Percentiles rank a stretch among this genome's conserved stretches.
These are phyloP conservation scores for Boletus smithii DNA, from an alignment of 1,284 basidiomycete species.

Conservation along the genomic window DNA sequence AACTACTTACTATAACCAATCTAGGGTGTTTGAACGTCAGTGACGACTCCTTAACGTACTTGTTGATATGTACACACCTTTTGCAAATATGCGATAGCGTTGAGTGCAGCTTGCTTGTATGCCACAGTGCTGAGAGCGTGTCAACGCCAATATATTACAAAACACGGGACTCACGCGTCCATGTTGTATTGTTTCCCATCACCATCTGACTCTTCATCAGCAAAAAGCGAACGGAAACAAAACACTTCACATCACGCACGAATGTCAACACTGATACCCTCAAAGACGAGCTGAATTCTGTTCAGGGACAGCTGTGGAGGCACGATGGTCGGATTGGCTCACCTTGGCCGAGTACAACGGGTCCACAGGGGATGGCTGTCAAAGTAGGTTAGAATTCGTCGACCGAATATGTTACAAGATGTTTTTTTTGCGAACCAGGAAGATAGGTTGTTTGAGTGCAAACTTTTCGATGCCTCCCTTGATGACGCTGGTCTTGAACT, in stretches of 20 bases:
- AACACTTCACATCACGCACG: constrained; percentile 40
- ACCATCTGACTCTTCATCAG: constrained; percentile 46
- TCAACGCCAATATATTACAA: neutral
- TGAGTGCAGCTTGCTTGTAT: constrained; percentile 76
- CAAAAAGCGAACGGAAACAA: neutral
- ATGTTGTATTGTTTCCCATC: constrained; percentile 75
- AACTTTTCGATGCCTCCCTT: constrained; percentile 76
- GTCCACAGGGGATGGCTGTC: constrained; percentile 71
- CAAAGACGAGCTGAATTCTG: constrained; percentile 54
- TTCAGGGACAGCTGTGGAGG: neutral
- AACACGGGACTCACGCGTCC: constrained; percentile 56
- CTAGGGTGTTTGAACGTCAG: constrained; percentile 30
- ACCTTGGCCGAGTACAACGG: constrained; percentile 70
- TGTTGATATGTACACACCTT: constrained; percentile 54
- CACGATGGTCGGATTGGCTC: neutral
- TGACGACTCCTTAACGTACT: neutral
- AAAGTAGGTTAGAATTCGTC: neutral
- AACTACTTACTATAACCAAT: constrained; percentile 61
- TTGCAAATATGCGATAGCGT: constrained; percentile 71
- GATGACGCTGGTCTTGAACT: constrained; percentile 70
- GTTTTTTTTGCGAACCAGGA: constrained; percentile 43
- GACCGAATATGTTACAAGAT: neutral
- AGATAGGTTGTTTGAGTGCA: constrained; percentile 72
- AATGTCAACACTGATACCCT: constrained; percentile 70
- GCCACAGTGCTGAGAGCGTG: constrained; percentile 54